A percentile compares a stretch with the other conserved stretches of the same genome.
Conservation (phyloP, 441 rosid genomes). For the Populus hybrid region DNA sequence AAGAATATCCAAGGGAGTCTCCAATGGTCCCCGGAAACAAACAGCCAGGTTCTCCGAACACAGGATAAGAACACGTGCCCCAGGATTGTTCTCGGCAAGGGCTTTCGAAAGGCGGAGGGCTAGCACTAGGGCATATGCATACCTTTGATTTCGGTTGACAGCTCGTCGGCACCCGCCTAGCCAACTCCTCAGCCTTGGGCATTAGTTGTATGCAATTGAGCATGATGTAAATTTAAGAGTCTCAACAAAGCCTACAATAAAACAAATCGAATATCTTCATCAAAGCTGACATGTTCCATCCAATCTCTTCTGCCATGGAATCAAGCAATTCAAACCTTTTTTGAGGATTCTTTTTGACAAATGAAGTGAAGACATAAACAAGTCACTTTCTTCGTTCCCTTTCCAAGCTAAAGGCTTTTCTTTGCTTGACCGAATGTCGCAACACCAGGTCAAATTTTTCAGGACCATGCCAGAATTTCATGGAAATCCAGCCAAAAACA, state of each 20-base stretch:
- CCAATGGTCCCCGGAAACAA: slow-evolving; percentile 49
- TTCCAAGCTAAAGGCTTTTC: neutral
- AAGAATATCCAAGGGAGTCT: slow-evolving; percentile 43
- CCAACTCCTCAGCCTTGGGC: no score
- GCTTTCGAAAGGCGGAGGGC: slow-evolving; percentile 51
- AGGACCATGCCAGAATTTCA: neutral
- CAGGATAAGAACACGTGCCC: slow-evolving; percentile 51
- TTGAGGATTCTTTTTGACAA: neutral
- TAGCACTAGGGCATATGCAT: slow-evolving; percentile 60
- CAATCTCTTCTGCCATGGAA: neutral
- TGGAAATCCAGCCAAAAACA: neutral
- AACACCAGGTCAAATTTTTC: neutral
- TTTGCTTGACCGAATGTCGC: neutral
- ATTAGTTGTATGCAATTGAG: no score
- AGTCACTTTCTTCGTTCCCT: no score
- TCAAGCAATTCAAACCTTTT: neutral
- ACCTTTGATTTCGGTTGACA: slow-evolving; percentile 50
- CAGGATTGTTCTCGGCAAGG: slow-evolving; percentile 51
- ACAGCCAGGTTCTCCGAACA: slow-evolving; percentile 49
- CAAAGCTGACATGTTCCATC: neutral
- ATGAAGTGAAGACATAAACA: neutral
- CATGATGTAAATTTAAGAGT: no score
- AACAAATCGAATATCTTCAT: neutral
- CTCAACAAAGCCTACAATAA: no score
- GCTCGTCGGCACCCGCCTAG: no score